A percentile compares a stretch with the other conserved stretches of the same genome.
phyloP scores from a whole-genome alignment of 2,329 filamentous ascomycete species.

The Cladosporium phlei region DNA sequence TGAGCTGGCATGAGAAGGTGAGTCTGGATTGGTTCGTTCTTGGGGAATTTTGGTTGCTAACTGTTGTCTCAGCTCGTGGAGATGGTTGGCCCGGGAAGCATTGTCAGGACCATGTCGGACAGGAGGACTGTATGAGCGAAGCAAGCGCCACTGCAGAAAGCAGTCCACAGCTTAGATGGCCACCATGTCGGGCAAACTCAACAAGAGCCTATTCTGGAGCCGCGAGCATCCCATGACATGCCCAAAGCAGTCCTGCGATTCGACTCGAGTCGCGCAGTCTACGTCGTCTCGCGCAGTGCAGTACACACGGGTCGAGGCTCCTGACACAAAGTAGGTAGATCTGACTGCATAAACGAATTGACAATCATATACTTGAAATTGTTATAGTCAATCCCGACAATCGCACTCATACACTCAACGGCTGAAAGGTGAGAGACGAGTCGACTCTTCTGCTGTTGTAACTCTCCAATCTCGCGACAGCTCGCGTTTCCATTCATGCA shows the following conservation, averaged over 20 bases:
- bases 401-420: not conserved
- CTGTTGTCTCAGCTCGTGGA: conserved; percentile 63
- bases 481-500: no score
- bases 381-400: not conserved
- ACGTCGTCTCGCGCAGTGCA: no score
- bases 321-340: not conserved
- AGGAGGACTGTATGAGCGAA: conserved; percentile 73
- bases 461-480: no score
- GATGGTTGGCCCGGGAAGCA: conserved; percentile 79
- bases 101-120: conserved; percentile 94
- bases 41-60: conserved; percentile 7
- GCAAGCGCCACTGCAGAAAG: no score
- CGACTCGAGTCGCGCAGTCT: no score
- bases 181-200: not conserved
- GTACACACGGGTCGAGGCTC: not conserved
- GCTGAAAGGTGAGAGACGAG: no score
- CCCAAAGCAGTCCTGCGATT: no score
- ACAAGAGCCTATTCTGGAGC: not conserved
- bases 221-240: not conserved
- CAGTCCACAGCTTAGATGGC: no score
- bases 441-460: no score
- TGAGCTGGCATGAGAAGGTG: conserved; percentile 97
- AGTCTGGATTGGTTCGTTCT: conserved; percentile 5
- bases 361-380: not conserved
- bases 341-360: not conserved